Conservation (phyloP, 2,329 filamentous ascomycete genomes). For the Fusarium caatingaense region DNA sequence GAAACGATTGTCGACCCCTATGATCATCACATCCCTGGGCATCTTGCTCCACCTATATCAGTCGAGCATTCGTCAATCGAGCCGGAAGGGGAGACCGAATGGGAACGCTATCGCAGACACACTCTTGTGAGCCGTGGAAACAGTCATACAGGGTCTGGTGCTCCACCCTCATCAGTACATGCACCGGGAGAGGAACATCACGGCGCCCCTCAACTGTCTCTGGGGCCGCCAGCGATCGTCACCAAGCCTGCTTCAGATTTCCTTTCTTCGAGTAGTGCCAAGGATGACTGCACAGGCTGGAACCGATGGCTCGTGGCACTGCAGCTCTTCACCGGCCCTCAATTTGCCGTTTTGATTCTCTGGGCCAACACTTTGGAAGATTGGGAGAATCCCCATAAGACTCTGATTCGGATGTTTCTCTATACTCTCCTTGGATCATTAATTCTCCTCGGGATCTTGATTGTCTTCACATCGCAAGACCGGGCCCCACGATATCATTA, state of each 20-base stretch:
- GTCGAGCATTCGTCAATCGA: constrained; percentile 51
- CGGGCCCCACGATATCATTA: constrained; percentile 79
- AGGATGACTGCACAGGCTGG: constrained; percentile 71
- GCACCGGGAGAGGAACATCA: constrained; percentile 41
- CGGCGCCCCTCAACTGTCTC: constrained; percentile 28
- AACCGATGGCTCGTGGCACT: constrained; percentile 89
- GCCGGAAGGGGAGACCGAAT: constrained; percentile 65
- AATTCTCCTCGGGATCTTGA: constrained; percentile 72
- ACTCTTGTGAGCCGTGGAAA: constrained; percentile 49
- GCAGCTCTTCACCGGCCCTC: constrained; percentile 87
- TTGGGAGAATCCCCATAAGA: constrained; percentile 60
- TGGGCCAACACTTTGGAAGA: constrained; percentile 76
- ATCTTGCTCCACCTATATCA: constrained; percentile 51
- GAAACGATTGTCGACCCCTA: constrained; percentile 46
- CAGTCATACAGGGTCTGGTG: constrained; percentile 37
- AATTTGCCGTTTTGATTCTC: constrained; percentile 82
- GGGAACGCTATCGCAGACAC: constrained; percentile 68
- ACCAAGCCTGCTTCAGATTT: constrained; percentile 50
- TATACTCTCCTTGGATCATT: constrained; percentile 77
- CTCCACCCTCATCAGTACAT: constrained; percentile 32
- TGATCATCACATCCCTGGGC: constrained; percentile 48
- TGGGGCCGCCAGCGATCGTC: constrained; percentile 42
- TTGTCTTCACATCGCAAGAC: constrained; percentile 75
- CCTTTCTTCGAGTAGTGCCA: constrained; percentile 48
- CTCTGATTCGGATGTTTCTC: constrained; percentile 68